Evolutionary conservation across 345 rosid species (phyloP).

Genomic region (Bruguiera sexangula): DNA sequence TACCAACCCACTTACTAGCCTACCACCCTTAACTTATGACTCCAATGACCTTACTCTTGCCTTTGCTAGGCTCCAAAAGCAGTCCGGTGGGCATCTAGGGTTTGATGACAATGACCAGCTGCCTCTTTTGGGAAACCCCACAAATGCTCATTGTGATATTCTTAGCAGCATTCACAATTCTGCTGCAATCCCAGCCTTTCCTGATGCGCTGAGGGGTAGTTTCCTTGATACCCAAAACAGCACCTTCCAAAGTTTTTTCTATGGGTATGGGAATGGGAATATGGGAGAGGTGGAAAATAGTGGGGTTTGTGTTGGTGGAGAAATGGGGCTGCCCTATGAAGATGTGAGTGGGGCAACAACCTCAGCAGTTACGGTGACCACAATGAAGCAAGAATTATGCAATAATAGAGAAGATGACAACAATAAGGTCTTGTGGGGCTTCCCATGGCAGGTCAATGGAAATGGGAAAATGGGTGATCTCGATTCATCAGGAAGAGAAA

Average conservation of each 20-base stretch:
- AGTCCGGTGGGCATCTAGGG: slow-evolving; percentile 48
- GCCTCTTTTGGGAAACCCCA: slow-evolving; percentile 42
- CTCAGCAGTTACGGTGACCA: slow-evolving; percentile 41
- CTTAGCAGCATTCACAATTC: slow-evolving; percentile 11
- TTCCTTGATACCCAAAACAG: slow-evolving; percentile 43
- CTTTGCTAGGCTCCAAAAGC: slow-evolving; percentile 64
- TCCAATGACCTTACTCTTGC: slow-evolving; percentile 69
- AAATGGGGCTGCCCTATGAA: slow-evolving; percentile 38
- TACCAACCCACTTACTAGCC: slow-evolving; percentile 34
- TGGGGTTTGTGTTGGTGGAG: slow-evolving; percentile 24
- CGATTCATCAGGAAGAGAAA: slow-evolving; percentile 18
- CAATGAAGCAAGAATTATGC: slow-evolving; percentile 59
- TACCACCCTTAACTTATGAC: slow-evolving; percentile 51
- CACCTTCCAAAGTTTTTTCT: slow-evolving; percentile 36
- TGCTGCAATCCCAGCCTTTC: background rate
- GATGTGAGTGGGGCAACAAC: slow-evolving; percentile 33
- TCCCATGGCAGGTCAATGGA: slow-evolving; percentile 71
- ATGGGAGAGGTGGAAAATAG: slow-evolving; percentile 27
- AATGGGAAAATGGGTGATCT: slow-evolving; percentile 18
- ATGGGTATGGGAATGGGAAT: slow-evolving; percentile 45
- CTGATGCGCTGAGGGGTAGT: slow-evolving; percentile 23
- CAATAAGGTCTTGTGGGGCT: slow-evolving; percentile 49
- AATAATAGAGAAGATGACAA: slow-evolving; percentile 37
- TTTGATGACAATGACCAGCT: slow-evolving; percentile 37
- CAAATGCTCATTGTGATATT: slow-evolving; percentile 19